phyloP scores from a whole-genome alignment of 129 eudicot species.

The Flaveria trinervia region DNA sequence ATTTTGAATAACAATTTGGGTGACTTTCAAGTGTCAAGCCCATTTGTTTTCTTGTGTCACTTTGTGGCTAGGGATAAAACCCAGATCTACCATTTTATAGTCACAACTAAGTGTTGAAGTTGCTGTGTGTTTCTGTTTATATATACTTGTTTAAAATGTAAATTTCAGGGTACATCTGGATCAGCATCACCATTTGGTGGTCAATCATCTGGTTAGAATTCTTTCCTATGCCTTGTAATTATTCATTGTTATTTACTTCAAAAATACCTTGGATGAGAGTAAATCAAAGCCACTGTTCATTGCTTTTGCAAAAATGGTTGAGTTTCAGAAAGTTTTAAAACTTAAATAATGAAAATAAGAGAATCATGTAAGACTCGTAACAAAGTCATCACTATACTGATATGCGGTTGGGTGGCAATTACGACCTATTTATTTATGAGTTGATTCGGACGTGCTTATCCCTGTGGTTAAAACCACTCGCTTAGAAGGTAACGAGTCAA shows the following conservation, averaged over 20 bases:
- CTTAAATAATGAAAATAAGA: slow-evolving; percentile 11
- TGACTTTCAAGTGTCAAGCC: not conserved
- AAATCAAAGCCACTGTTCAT: not conserved
- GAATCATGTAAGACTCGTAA: not conserved
- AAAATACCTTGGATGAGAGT: slow-evolving; percentile 17
- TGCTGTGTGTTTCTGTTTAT: not conserved
- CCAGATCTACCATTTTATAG: not conserved
- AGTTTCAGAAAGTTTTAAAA: not conserved
- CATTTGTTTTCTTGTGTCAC: not conserved
- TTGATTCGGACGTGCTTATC: not conserved
- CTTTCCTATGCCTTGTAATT: not conserved
- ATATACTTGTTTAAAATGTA: slow-evolving; percentile 15
- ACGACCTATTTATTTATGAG: not conserved
- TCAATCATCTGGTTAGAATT: slow-evolving; percentile 64
- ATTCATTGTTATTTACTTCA: not conserved
- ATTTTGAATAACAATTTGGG: not conserved
- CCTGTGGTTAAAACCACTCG: not conserved
- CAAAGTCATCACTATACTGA: not conserved
- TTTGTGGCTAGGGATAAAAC: not conserved
- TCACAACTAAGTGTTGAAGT: not conserved
- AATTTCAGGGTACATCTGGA: slow-evolving; percentile 67
- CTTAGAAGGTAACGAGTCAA: not conserved
- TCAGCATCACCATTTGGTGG: slow-evolving; percentile 50
- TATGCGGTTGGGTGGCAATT: not conserved
- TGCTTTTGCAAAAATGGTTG: not conserved